Conservation (phyloP, 148 eudicot species). For the Chenopodium suecicum region DNA sequence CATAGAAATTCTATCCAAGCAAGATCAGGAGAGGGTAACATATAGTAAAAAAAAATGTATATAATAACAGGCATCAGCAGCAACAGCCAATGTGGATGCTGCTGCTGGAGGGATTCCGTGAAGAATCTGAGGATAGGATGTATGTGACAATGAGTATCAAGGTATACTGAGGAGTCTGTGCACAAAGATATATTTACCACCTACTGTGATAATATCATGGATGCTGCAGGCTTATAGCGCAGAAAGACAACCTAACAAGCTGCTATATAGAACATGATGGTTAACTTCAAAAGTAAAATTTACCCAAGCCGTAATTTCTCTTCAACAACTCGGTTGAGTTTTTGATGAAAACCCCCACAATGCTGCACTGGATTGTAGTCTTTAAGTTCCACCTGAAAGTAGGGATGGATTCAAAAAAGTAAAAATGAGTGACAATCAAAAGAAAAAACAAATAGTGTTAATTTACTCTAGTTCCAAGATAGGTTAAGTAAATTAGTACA, state of each 20-base stretch:
- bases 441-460: not conserved
- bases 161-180: not conserved
- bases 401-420: not conserved
- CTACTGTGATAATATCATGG: not conserved
- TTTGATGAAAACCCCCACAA: slow-evolving; percentile 71
- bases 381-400: slow-evolving; percentile 59
- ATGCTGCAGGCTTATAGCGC: not conserved
- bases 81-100: not conserved
- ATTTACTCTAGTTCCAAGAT: not conserved
- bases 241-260: not conserved
- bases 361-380: slow-evolving; percentile 78
- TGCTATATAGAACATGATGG: slow-evolving; percentile 3
- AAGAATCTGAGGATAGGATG: not conserved
- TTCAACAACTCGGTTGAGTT: slow-evolving; percentile 58
- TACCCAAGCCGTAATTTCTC: slow-evolving; percentile 71
- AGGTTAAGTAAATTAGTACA: no score
- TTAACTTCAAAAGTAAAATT: slow-evolving; percentile 4
- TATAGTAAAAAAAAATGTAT: no score
- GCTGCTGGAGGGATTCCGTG: not conserved
- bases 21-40: not conserved
- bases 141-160: not conserved
- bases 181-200: not conserved
- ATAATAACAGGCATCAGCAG: not conserved
- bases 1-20: not conserved
- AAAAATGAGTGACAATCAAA: not conserved